Conservation (phyloP, 169 alveolate genomes). For the Eimeria tenella region DNA sequence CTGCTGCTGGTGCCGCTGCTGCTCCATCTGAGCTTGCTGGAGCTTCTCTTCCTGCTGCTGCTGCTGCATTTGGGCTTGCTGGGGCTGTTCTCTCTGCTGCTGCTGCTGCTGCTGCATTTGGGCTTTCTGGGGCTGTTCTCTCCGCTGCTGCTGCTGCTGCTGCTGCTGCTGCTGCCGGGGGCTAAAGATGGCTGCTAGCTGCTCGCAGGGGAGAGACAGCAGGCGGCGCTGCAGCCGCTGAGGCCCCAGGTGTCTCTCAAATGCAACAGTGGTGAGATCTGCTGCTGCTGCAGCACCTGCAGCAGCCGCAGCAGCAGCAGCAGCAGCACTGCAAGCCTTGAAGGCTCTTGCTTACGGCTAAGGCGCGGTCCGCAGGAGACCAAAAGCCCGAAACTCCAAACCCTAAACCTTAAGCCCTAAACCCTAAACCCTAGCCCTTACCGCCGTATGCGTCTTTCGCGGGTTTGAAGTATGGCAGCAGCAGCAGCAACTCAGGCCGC, state of each 20-base stretch:
- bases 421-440: not conserved
- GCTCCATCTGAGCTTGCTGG: no score
- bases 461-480: constrained; percentile 31
- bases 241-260: constrained; percentile 23
- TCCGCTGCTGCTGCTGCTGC: constrained; percentile 30
- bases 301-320: constrained; percentile 29
- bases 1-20: no score
- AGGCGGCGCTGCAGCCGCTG: constrained; percentile 35
- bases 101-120: not conserved
- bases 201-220: constrained; percentile 4
- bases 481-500: constrained; percentile 27
- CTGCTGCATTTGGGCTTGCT: not conserved
- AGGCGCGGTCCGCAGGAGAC: not conserved
- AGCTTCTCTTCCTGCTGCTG: not conserved
- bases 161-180: not conserved
- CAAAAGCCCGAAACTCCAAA: not conserved
- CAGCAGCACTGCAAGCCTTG: not conserved
- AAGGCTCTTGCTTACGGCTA: not conserved
- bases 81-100: not conserved
- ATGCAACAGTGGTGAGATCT: constrained; percentile 8
- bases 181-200: not conserved
- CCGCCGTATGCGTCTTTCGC: not conserved
- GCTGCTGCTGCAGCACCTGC: not conserved
- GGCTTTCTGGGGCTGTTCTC: not conserved
- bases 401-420: not conserved